These are phyloP conservation scores for Brassica nigra DNA, from an alignment of 345 rosid genomes.

Conservation along the genomic window DNA sequence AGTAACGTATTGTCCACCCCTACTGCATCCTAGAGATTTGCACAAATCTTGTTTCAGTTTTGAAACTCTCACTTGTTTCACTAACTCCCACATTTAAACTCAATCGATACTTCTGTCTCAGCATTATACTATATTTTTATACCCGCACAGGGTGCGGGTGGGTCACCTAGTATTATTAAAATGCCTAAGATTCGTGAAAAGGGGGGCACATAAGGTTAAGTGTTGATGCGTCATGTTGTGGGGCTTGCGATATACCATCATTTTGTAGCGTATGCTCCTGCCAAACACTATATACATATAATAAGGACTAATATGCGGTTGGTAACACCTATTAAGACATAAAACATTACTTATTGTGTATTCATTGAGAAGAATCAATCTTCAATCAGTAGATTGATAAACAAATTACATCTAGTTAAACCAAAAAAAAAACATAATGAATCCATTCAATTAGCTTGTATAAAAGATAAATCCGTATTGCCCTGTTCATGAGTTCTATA, in stretches of 20 bases:
- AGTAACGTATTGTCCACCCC: too few relatives aligned
- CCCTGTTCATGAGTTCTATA: not conserved
- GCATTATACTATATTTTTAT: too few relatives aligned
- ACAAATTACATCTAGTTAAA: not conserved
- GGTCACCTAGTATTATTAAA: not conserved
- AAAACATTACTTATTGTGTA: conserved; percentile 1
- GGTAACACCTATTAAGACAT: conserved; percentile 8
- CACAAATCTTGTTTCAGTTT: too few relatives aligned
- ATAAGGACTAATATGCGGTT: not conserved
- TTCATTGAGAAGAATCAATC: not conserved
- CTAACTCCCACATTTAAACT: too few relatives aligned
- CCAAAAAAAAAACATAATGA: not conserved
- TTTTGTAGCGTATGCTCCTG: not conserved
- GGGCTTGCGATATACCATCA: not conserved
- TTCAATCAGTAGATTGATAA: not conserved
- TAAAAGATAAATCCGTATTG: not conserved
- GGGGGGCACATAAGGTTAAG: conserved; percentile 29
- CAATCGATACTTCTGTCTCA: too few relatives aligned
- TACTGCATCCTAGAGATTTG: too few relatives aligned
- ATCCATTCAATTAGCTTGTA: not conserved
- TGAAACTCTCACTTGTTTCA: too few relatives aligned
- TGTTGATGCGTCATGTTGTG: conserved; percentile 22
- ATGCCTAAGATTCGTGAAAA: conserved; percentile 20
- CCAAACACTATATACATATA: not conserved
- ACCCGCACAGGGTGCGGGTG: too few relatives aligned